Conservation (phyloP, 352 stramenopile genomes). For the Phytophthora cryptogea region DNA sequence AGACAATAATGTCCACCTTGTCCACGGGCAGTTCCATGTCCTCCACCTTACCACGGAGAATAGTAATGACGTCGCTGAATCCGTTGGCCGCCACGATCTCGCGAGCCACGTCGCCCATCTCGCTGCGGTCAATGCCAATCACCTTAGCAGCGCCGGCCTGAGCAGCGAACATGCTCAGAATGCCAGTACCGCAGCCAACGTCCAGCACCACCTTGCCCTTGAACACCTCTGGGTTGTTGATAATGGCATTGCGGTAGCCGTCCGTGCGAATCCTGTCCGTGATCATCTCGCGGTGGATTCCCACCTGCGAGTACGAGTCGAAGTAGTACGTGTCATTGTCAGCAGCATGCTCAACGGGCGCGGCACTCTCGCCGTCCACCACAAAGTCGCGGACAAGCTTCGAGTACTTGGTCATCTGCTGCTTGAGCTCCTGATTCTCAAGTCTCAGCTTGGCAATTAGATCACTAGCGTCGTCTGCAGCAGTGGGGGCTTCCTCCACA, state of each 20-base stretch:
- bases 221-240: conserved; percentile 97
- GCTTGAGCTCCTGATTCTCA: conserved; percentile 78
- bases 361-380: conserved; percentile 53
- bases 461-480: conserved; percentile 20
- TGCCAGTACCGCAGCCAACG: conserved; percentile 97
- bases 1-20: conserved; percentile 97
- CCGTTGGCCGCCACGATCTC: conserved; percentile 96
- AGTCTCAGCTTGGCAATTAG: conserved; percentile 51
- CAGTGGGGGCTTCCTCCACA: background rate
- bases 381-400: conserved; percentile 73
- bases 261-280: conserved; percentile 92
- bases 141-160: conserved; percentile 91
- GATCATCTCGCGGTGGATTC: conserved; percentile 98
- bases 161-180: conserved; percentile 97
- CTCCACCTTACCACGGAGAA: conserved; percentile 96
- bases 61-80: conserved; percentile 89
- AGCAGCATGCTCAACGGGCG: conserved; percentile 35
- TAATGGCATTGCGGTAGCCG: conserved; percentile 97
- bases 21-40: conserved; percentile 94
- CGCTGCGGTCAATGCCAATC: conserved; percentile 95
- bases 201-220: conserved; percentile 97
- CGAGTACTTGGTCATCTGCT: conserved; percentile 76
- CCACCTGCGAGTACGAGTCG: conserved; percentile 98
- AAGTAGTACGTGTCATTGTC: conserved; percentile 97
- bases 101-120: conserved; percentile 94